Evolutionary conservation across 768 basidiomycete genomes (phyloP), one percentile per base, ranked within the genome.

Genomic region (Boletus vinaceobasis): DNA sequence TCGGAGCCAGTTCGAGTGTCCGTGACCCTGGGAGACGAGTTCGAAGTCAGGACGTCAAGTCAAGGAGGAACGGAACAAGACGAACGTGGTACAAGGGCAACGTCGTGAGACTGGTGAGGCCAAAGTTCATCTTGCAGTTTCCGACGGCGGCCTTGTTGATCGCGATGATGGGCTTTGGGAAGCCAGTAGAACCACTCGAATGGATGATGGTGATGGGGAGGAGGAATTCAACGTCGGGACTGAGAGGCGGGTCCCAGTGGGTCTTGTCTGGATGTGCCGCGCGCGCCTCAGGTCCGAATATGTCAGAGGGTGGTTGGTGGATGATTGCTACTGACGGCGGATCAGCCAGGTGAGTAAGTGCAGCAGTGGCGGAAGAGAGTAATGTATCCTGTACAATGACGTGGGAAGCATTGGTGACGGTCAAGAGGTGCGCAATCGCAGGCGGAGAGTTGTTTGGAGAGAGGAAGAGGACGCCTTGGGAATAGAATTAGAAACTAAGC

Each of bases 371-470:
- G 37, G 57, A 59, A 43, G 60, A 32, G 14, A 58, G 14, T 15
- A 58, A 26, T 1, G 39, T 5, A 1, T 68, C 54, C 36, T 68
- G 66, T 19, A 63, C 65, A 8, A 68, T 57, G 21, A 67, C 27
- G 38, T 68, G 61, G 1, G 60, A 58, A 5, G 63, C 51, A 36
- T 58, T 50, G 2, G 67, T 70, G 37, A 37, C 51, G 2, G 63
- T 53, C 56, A 79, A 65, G 19, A 83, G 68, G 56, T 79, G 74
- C 1, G 77, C 77, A 26, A 77, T 72, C 5, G 79, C 80, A 5
- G 72, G 64, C 0, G 76, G 69, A 0, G 79, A 79, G 62, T 80
- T 81, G 57, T 77, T 72, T 5, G 75, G 69, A 6, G 76, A 77
- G 6, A 77, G 64, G 9, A 74, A 70, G 37, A 75, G 73, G 1